Percentiles rank a stretch among this genome's conserved stretches.
phyloP scores from a whole-genome alignment of 805 yeast genomes.

The Candida ortonii region DNA sequence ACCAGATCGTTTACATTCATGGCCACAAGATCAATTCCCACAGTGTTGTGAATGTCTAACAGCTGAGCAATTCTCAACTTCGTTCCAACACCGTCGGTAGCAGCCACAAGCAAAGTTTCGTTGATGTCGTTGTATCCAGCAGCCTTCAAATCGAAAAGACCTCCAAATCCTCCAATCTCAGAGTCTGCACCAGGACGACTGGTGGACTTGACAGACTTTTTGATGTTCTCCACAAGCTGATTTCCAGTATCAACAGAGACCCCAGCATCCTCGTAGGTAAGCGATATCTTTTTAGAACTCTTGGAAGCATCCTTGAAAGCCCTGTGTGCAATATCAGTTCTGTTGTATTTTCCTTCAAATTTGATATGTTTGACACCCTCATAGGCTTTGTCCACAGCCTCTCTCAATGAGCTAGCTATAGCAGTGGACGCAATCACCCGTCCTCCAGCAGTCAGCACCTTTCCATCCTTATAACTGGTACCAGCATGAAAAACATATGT shows the following conservation, averaged over 20 bases:
- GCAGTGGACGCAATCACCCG: conserved; percentile 96
- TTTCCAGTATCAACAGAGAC: conserved; percentile 97
- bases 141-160: conserved; percentile 82
- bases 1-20: conserved; percentile 98
- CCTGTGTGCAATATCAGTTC: conserved; percentile 93
- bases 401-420: conserved; percentile 66
- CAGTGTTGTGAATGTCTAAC: conserved; percentile 88
- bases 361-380: conserved; percentile 73
- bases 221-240: conserved; percentile 82
- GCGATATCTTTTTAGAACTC: conserved; percentile 34
- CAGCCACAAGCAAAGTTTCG: conserved; percentile 85
- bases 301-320: conserved; percentile 64
- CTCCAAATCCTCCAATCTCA: conserved; percentile 98
- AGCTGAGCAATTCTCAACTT: conserved; percentile 92
- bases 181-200: conserved; percentile 96
- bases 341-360: conserved; percentile 74
- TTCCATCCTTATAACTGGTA: conserved; percentile 58
- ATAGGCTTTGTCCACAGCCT: conserved; percentile 84
- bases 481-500: conserved; percentile 95
- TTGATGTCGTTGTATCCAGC: conserved; percentile 79
- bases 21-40: conserved; percentile 97
- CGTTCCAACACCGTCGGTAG: conserved; percentile 99
- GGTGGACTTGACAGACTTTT: conserved; percentile 86
- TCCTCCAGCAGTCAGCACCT: conserved; percentile 86
- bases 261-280: conserved; percentile 95